Evolutionary conservation across 805 yeast species (phyloP).

Genomic region (Wickerhamiella azyma): DNA sequence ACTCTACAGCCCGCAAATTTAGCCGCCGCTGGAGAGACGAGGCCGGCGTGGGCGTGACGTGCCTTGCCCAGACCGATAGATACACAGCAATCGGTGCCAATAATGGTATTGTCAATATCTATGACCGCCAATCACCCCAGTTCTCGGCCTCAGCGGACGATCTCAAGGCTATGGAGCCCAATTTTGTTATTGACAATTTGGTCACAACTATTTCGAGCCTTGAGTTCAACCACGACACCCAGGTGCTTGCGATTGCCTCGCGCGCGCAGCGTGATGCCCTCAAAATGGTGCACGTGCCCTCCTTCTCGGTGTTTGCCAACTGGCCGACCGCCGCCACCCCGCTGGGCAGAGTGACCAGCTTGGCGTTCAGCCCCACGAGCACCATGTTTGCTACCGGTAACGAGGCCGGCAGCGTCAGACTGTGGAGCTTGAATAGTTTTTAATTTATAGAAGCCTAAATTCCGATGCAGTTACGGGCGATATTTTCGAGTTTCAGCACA

Average conservation of each 20-base stretch:
- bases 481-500: background rate
- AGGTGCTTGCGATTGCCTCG: constrained; percentile 71
- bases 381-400: constrained; percentile 84
- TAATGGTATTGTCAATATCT: constrained; percentile 80
- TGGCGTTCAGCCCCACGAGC: constrained; percentile 63
- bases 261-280: constrained; percentile 76
- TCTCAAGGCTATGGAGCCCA: constrained; percentile 34
- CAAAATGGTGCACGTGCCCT: constrained; percentile 74
- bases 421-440: constrained; percentile 43
- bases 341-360: constrained; percentile 79
- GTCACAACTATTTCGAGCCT: constrained; percentile 67
- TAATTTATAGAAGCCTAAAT: background rate
- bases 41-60: constrained; percentile 74
- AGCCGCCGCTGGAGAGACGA: constrained; percentile 69
- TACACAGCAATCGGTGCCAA: constrained; percentile 84
- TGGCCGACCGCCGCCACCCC: constrained; percentile 99
- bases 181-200: constrained; percentile 58
- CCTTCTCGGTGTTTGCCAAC: constrained; percentile 72
- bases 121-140: constrained; percentile 38
- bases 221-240: constrained; percentile 76
- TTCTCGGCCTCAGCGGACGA: constrained; percentile 21
- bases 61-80: constrained; percentile 57
- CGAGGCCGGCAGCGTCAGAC: constrained; percentile 76
- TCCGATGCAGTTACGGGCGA: background rate
- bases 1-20: constrained; percentile 37